Base-by-base conservation (phyloP, 2,329 filamentous ascomycete genomes). In the Fusarium sp. region DNA sequence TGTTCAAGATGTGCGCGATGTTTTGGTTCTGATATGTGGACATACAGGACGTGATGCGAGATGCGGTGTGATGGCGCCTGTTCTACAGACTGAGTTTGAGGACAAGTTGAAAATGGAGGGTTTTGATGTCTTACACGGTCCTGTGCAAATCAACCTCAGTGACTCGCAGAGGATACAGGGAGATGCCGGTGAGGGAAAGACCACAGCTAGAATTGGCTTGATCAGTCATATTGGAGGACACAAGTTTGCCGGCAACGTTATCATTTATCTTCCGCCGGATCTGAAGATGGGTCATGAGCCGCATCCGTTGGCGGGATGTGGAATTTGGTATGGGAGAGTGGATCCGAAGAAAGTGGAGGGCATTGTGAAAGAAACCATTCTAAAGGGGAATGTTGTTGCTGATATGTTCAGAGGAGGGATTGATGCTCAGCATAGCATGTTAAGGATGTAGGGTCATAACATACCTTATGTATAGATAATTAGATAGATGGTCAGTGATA, bases 141-240 rank as follows among this genome's bases (percentile, higher is more conserved):
- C 83, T 2, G 82, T 84, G 11, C 72, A 80, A n/a, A 74, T 81
- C 6, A 40, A 54, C 21, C 37, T 55, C 8, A 41, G 57, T 3
- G 64, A 69, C 11, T 54, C 36, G 2, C 41, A 53, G 42, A 60
- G 64, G 27, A 70, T 76, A 51, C 69, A 72, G 18, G 72, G 71
- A 7, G 61, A 59, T 6, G 41, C 18, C 2, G 54, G 43, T 0
- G 52, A 39, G 27, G 48, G 45, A 17, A 68, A 62, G 67, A 69
- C 61, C 9, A 80, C 83, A 1, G 91, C 88, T 3, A 81, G 89
- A 46, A 85, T 94, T 1, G 92, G 87, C 0, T 73, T 90, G 54
- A 91, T 94, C 55, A 93, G 90, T 63, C 93, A 96, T 72, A 89
- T 96, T 52, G 92, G 92, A 2, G 93, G 93, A 0, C 93, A 96